Percentiles rank a stretch among this genome's conserved stretches.
Evolutionary conservation across 495 filamentous ascomycete species (phyloP).

Genomic region (Penicillium argentinense): DNA sequence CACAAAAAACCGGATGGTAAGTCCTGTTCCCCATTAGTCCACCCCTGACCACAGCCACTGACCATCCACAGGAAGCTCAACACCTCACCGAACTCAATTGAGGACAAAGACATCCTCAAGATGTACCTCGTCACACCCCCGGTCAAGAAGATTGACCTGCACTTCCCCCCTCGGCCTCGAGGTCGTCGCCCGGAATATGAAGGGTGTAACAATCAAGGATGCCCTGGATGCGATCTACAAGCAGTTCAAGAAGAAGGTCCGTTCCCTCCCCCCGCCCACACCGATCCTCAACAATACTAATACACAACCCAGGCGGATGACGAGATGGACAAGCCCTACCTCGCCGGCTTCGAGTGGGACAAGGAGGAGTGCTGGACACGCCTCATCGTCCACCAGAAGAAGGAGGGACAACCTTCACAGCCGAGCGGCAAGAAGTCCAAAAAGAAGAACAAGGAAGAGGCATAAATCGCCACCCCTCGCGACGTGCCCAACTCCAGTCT

Average conservation of each 20-base stretch:
- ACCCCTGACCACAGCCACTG: not conserved
- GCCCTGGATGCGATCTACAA: slow-evolving; percentile 92
- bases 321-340: slow-evolving; percentile 75
- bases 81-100: slow-evolving; percentile 70
- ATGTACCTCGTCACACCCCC: slow-evolving; percentile 75
- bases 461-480: slow-evolving; percentile 25
- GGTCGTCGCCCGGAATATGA: slow-evolving; percentile 84
- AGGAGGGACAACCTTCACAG: slow-evolving; percentile 54
- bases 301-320: slow-evolving; percentile 69
- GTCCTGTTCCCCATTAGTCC: slow-evolving; percentile 21
- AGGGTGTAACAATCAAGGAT: slow-evolving; percentile 94
- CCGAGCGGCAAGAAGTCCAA: slow-evolving; percentile 67
- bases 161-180: slow-evolving; percentile 85
- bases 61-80: slow-evolving; percentile 74
- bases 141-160: slow-evolving; percentile 90
- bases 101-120: slow-evolving; percentile 80
- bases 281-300: not conserved
- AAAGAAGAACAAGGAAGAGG: slow-evolving; percentile 53
- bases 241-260: slow-evolving; percentile 89
- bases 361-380: slow-evolving; percentile 77
- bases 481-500: too few relatives aligned
- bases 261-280: slow-evolving; percentile 4
- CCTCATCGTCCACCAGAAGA: slow-evolving; percentile 80
- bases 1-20: slow-evolving; percentile 88
- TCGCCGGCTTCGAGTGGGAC: slow-evolving; percentile 94